Conservation (phyloP, 768 basidiomycete species). For the Boletus edulis region DNA sequence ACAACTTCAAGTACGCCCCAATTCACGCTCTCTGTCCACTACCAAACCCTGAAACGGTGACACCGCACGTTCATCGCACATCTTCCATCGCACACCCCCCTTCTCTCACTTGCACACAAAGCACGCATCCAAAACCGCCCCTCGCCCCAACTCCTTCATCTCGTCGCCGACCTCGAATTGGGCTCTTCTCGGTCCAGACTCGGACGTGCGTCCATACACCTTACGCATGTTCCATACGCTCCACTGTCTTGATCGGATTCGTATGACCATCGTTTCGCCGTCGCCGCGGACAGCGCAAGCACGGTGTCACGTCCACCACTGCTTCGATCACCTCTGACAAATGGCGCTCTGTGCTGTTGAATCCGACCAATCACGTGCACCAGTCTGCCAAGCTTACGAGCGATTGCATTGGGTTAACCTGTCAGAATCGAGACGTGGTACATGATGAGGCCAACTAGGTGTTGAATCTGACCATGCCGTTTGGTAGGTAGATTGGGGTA, state of each 20-base stretch:
- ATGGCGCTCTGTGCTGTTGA: constrained; percentile 33
- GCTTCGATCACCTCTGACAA: constrained; percentile 41
- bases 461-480: constrained; percentile 20
- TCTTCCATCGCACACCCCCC: too few relatives aligned
- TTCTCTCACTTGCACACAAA: too few relatives aligned
- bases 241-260: constrained; percentile 39
- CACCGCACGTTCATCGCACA: neutral
- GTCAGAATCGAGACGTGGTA: constrained; percentile 20
- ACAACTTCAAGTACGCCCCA: too few relatives aligned
- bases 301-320: constrained; percentile 27
- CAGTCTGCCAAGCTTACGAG: constrained; percentile 3
- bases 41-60: neutral
- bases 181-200: constrained; percentile 14
- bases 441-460: constrained; percentile 21
- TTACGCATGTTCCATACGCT: constrained; percentile 40
- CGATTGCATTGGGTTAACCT: constrained; percentile 22
- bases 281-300: neutral
- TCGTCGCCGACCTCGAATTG: constrained; percentile 25
- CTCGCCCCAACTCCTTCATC: constrained; percentile 10
- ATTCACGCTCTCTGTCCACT: neutral
- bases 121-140: constrained; percentile 2
- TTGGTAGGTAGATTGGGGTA: neutral
- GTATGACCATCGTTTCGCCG: constrained; percentile 17
- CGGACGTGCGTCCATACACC: constrained; percentile 28
- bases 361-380: constrained; percentile 17